Evolutionary conservation across 345 rosid species (phyloP), one percentile per base, ranked within the genome.

Genomic region (Microthlaspi erraticum): DNA sequence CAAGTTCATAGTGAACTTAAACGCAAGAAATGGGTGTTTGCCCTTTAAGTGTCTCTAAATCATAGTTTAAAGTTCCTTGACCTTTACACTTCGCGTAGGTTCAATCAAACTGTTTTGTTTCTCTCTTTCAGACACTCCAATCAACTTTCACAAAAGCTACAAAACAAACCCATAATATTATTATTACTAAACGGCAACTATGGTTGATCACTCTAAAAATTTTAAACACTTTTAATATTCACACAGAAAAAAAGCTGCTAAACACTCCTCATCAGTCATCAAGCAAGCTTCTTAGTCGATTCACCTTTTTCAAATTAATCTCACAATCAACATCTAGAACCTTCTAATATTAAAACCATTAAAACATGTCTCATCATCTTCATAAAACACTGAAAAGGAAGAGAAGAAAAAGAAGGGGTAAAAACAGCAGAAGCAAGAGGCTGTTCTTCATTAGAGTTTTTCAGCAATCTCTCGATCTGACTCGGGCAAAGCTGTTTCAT

Each of bases 391-490:
- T 8, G 48, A 7, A 41, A 33, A 36, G 10, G 68, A 33, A 55
- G 56, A 63, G 18, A 36, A 20, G 20, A 11, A 31, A 7, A 54
- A 2, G 11, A 37, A 16, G 6, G 7, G 11, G 10, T 0, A 38
- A 44, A 33, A 41, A 32, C 5, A 59, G 19, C 14, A 42, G 10
- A 45, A 70, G 1, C 65, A 79, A 26, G 29, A n/a, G n/a, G 57
- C 68, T 18, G 31, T 51, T 33, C 51, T 16, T 75, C 32, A 68
- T 50, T 76, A 63, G 10, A 81, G 73, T 60, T 80, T 56, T 78
- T 68, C 23, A 1, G 76, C 60, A 58, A 75, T 38, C 66, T 80
- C 83, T 23, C 69, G 75, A 12, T 78, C 79, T 0, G 78, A 41
- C 60, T 79, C 83, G 3, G 80, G 68, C 36, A 71, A 20, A 48